Evolutionary conservation across 352 stramenopile genomes (phyloP), one percentile per base, ranked within the genome.

Genomic region (Phytopythium vexans): DNA sequence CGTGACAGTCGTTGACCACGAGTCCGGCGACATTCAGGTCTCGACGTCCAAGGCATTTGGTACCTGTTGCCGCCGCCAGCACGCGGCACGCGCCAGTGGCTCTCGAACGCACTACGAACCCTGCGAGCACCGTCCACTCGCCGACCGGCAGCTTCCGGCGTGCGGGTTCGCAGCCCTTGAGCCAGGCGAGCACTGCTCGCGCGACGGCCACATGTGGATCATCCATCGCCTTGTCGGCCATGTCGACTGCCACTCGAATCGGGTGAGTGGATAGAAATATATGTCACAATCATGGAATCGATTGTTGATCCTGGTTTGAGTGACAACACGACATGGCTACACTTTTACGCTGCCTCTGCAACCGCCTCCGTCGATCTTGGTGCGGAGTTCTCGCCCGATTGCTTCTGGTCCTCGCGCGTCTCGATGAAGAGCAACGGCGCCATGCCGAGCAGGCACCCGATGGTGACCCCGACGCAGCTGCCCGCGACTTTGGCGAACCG

Each of bases 1-100:
- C 94, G 68, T 98, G 94, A 43, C 75, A 95, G 73, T 98, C 94
- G 69, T 96, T 91, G 7, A 98, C 65, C 34, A 97, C 73, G 48
- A 88, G 77, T 16, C 88, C 89, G 36, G 92, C 57, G 10, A 52
- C 58, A 55, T 85, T 67, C 42, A 94, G 61, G 51, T 88, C 74
- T 52, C 79, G 72, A 40, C 64, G 50, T 2, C 82, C 84, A n/a
- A 94, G 70, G 42, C 85, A 94, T 54, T 94, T 94, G 55, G 74
- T 93, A 53, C 85, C 85, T 0, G 85, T 88, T 14, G 72, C 82
- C 8, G 53, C 58, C 37, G 72, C 54, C 36, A 94, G 32, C 3
- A 93, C 78, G 15, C 73, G 69, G 38, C 73, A 70, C n/a, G 34
- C 40, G 36, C 65, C 51, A 31, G 31, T 43, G 4, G 10, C 37